Evolutionary conservation across 1,139 yeast genomes (phyloP).

Genomic region (Candida pseudoviswanathii): DNA sequence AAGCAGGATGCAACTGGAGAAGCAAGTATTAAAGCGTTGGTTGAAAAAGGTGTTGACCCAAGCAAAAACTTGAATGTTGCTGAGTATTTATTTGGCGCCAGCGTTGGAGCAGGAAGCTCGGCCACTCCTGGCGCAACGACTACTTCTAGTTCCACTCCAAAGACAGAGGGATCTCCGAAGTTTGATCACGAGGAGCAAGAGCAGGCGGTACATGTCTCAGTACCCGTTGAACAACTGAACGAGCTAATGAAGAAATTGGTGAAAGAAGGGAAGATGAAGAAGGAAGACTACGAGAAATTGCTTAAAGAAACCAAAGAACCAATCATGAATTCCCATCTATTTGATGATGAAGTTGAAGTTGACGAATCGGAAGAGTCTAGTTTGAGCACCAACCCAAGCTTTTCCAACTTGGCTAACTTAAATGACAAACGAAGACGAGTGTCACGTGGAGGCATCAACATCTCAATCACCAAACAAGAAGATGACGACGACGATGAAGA

Average conservation of each 20-base stretch:
- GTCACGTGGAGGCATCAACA: constrained; percentile 33
- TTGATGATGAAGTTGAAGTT: constrained; percentile 27
- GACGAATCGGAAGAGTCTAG: constrained; percentile 12
- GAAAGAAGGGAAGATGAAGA: constrained; percentile 24
- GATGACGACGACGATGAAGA: background rate
- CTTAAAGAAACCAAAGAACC: constrained; percentile 28
- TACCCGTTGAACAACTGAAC: constrained; percentile 15
- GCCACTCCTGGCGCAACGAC: background rate
- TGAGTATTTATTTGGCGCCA: constrained; percentile 38
- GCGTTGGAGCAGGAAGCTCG: too few species aligned
- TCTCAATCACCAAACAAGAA: constrained; percentile 5
- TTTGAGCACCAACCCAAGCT: constrained; percentile 6
- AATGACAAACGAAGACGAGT: constrained; percentile 25
- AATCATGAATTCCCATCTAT: constrained; percentile 28
- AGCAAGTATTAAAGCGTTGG: constrained; percentile 44
- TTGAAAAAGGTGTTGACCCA: constrained; percentile 43
- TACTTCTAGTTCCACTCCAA: background rate
- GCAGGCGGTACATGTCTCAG: too few species aligned
- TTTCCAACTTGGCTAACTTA: constrained; percentile 10
- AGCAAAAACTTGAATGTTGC: constrained; percentile 40
- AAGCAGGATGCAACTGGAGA: constrained; percentile 65
- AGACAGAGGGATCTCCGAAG: constrained; percentile 1
- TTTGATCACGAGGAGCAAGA: background rate
- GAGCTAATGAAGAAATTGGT: constrained; percentile 31
- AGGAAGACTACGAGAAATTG: constrained; percentile 30